Conservation (phyloP, 768 basidiomycete genomes). For the Amanita thiersii region DNA sequence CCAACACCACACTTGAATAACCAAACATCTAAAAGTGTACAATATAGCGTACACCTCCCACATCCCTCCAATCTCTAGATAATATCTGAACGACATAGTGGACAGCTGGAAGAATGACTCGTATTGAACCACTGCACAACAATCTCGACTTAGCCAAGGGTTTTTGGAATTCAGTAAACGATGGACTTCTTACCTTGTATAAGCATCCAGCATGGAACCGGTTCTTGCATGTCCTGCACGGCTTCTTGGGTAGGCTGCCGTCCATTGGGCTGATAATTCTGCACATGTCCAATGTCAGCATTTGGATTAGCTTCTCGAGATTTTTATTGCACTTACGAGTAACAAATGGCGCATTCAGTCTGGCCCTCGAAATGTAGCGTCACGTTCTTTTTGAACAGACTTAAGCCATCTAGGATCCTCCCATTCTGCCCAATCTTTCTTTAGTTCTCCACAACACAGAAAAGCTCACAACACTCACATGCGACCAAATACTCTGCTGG, state of each 20-base stretch:
- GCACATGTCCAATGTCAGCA: too few relatives aligned
- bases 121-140: slow-evolving; percentile 72
- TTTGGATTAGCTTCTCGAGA: too few relatives aligned
- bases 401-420: slow-evolving; percentile 78
- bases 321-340: slow-evolving; percentile 74
- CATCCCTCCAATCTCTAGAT: slow-evolving; percentile 24
- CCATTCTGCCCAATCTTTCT: slow-evolving; percentile 55
- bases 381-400: slow-evolving; percentile 92
- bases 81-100: slow-evolving; percentile 83
- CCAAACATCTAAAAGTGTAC: too few relatives aligned
- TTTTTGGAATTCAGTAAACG: background rate
- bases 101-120: slow-evolving; percentile 87
- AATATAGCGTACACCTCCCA: too few relatives aligned
- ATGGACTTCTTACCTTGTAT: slow-evolving; percentile 56
- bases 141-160: slow-evolving; percentile 5
- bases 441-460: background rate
- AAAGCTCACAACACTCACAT: slow-evolving; percentile 43
- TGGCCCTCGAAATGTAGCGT: slow-evolving; percentile 90
- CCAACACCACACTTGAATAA: too few relatives aligned
- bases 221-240: slow-evolving; percentile 93
- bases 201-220: slow-evolving; percentile 88
- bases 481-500: slow-evolving; percentile 82
- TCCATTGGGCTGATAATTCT: slow-evolving; percentile 92
- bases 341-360: slow-evolving; percentile 94
- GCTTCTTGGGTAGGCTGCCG: slow-evolving; percentile 78